Evolutionary conservation across 352 stramenopile species (phyloP).

Genomic region (Phytophthora podocarpi): DNA sequence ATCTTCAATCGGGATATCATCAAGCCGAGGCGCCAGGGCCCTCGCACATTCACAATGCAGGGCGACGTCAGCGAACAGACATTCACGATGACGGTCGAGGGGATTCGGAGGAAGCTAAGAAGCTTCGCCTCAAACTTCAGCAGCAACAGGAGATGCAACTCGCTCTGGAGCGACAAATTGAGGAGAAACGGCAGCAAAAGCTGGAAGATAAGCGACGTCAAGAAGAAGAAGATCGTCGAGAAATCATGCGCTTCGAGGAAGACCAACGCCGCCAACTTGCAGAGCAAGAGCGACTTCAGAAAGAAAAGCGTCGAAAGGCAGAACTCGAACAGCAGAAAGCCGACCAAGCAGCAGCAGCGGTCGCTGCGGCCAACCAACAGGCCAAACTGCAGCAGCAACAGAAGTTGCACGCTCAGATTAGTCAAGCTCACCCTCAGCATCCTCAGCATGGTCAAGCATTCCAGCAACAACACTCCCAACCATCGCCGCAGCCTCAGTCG

Average conservation of each 20-base stretch:
- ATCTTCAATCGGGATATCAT: neutral
- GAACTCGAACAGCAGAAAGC: slow-evolving; percentile 48
- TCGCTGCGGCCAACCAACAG: slow-evolving; percentile 41
- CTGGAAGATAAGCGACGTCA: slow-evolving; percentile 54
- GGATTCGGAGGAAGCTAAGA: slow-evolving; percentile 19
- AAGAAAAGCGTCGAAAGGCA: slow-evolving; percentile 55
- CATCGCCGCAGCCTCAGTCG: neutral
- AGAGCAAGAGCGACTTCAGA: slow-evolving; percentile 49
- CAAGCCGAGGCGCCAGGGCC: neutral
- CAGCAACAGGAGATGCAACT: slow-evolving; percentile 58
- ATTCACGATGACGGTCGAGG: slow-evolving; percentile 27
- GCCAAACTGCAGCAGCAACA: slow-evolving; percentile 46
- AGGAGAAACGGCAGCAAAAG: slow-evolving; percentile 70
- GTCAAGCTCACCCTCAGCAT: slow-evolving; percentile 13
- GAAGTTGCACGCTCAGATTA: slow-evolving; percentile 20
- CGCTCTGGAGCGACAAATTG: slow-evolving; percentile 57
- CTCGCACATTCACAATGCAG: slow-evolving; percentile 12
- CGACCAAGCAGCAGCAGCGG: slow-evolving; percentile 40
- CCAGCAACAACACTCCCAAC: slow-evolving; percentile 8
- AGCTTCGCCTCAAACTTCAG: slow-evolving; percentile 39
- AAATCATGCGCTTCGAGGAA: slow-evolving; percentile 56
- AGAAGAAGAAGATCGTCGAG: slow-evolving; percentile 63
- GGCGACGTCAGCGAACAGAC: slow-evolving; percentile 29
- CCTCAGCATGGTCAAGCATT: slow-evolving; percentile 1
- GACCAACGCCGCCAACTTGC: slow-evolving; percentile 50